These are phyloP conservation scores for Chlamydomonas schloesseri DNA, from an alignment of 139 green algal species.

Conservation along the genomic window DNA sequence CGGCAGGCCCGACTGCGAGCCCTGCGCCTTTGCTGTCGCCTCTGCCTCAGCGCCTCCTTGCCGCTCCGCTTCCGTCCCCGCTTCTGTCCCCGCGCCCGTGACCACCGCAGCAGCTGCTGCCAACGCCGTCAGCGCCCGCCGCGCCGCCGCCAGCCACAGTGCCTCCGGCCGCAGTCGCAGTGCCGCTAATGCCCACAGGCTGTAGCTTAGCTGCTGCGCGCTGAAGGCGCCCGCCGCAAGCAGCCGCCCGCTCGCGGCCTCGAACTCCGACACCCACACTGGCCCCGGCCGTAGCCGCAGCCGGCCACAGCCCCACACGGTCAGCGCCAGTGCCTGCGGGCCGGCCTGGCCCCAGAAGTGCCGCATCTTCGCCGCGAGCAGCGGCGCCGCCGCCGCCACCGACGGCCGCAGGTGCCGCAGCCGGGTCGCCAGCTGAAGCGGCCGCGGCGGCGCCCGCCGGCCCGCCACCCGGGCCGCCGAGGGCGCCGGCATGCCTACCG, in stretches of 20 bases:
- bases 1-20: neutral
- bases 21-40: neutral
- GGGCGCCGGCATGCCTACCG: no score
- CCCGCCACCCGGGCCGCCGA: no score
- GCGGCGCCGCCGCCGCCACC: neutral
- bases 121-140: neutral
- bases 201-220: conserved; percentile 25
- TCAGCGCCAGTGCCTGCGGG: conserved; percentile 22
- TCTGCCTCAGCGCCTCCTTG: neutral
- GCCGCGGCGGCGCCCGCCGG: neutral
- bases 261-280: conserved; percentile 41
- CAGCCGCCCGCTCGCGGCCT: neutral
- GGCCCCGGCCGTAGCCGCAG: conserved; percentile 34
- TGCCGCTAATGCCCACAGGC: conserved; percentile 45
- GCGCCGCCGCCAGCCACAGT: conserved; percentile 2
- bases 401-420: neutral
- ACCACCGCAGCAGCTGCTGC: neutral
- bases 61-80: neutral
- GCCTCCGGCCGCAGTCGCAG: conserved; percentile 22
- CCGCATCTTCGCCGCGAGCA: conserved; percentile 22
- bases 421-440: neutral
- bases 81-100: neutral
- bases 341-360: conserved; percentile 4
- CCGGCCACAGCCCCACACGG: conserved; percentile 47
- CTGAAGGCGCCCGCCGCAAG: conserved; percentile 10